Evolutionary conservation across 805 yeast genomes (phyloP), one percentile per base, ranked within the genome.

Genomic region (Kluyveromyces aestuarii): DNA sequence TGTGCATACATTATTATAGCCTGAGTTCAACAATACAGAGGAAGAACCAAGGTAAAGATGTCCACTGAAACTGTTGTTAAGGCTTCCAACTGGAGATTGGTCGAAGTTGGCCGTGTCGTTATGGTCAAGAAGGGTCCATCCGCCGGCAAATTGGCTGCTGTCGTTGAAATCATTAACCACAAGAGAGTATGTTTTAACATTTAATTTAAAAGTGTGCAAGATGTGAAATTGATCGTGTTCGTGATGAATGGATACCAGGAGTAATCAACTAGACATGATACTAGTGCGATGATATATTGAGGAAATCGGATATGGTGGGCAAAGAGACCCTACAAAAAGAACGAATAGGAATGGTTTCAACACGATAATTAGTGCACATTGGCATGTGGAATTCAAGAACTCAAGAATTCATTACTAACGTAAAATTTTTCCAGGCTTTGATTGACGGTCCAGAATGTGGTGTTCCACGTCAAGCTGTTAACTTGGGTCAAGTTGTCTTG

Each of bases 101-200:
- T 93, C 74, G 96, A 91, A 82, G 87, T 90, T 72, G 99, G 99
- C 75, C 96, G 99, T 81, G 87, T 93, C 72, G 96, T 90, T 74
- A 84, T 91, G 71, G 72, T 91, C 72, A 80, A 81, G 84, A 80
- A 84, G 75, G 87, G 87, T 69, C 71, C 73, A 57, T 68, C 67
- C 66, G 73, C 81, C 58, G 85, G 85, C 65, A 87, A 88, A 77
- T 82, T 93, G 72, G 99, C 98, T 69, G 79, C 96, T 72, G 84
- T 93, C 69, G 98, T 90, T 70, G 99, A 93, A 82, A 87, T 93
- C 79, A 87, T 93, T 72, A 98, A 93, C 82, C 96, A 93, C 82
- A 90, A 88, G 83, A 87, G 96, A 80, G 98, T 85, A 82, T 72
- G 87, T 82, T 58, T 35, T 33, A 9, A 40, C 10, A 37, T 37